Percentiles rank a stretch among this genome's conserved stretches.
Evolutionary conservation across 768 basidiomycete genomes (phyloP).

Genomic region (Leccinum fibrillosum): DNA sequence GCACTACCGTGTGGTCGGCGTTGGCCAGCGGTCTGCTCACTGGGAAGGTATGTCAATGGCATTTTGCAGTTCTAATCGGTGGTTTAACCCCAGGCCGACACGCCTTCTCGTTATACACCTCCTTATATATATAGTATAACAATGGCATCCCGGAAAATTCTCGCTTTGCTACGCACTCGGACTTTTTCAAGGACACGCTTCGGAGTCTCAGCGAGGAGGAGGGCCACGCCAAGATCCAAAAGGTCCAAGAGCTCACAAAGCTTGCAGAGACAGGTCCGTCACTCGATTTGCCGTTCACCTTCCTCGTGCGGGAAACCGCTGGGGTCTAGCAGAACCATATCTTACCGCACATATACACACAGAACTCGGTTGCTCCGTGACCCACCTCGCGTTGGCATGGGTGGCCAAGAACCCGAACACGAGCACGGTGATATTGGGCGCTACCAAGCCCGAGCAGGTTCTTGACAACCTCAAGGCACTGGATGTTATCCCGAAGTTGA

Average conservation of each 20-base stretch:
- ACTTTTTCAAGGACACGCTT: slow-evolving; percentile 44
- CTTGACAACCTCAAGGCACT: slow-evolving; percentile 50
- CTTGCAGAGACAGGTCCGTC: slow-evolving; percentile 37
- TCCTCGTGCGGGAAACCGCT: too few species aligned
- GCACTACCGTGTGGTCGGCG: slow-evolving; percentile 55
- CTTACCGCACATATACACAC: background rate
- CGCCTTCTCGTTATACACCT: background rate
- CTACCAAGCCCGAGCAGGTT: slow-evolving; percentile 46
- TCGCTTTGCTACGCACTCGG: slow-evolving; percentile 46
- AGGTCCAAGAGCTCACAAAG: slow-evolving; percentile 45
- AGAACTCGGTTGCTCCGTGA: slow-evolving; percentile 45
- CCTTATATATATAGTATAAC: slow-evolving; percentile 37
- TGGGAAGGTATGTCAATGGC: slow-evolving; percentile 40
- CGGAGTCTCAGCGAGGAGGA: slow-evolving; percentile 40
- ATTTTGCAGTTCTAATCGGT: background rate
- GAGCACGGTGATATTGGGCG: slow-evolving; percentile 46
- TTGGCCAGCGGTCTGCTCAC: slow-evolving; percentile 54
- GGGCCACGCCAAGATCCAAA: slow-evolving; percentile 44
- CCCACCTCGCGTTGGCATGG: slow-evolving; percentile 59
- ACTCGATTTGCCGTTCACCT: background rate
- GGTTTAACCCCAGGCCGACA: background rate
- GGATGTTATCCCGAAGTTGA: slow-evolving; percentile 52
- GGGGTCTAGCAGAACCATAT: background rate
- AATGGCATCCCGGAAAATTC: slow-evolving; percentile 50
- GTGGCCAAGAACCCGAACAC: slow-evolving; percentile 47